These are phyloP conservation scores for Xylariaceae sp. DNA, from an alignment of 2,329 filamentous ascomycete species.

Conservation along the genomic window DNA sequence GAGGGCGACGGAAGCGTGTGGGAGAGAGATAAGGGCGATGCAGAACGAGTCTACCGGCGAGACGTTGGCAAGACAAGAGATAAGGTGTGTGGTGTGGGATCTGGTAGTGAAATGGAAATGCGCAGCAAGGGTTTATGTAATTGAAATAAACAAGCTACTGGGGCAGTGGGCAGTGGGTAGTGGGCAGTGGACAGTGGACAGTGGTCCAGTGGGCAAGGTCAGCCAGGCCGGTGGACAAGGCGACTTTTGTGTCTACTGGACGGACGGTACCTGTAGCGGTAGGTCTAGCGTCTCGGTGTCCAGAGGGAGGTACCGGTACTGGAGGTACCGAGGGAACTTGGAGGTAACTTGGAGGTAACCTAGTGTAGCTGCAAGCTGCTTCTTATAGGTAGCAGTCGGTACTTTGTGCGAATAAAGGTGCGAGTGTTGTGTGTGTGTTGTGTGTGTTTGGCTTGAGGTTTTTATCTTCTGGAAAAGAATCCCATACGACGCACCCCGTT, in stretches of 20 bases:
- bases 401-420: too few species aligned
- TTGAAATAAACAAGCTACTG: constrained; percentile 30
- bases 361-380: not conserved
- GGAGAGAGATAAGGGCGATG: constrained; percentile 33
- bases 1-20: constrained; percentile 11
- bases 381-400: not conserved
- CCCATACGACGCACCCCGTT: not conserved
- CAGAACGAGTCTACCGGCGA: constrained; percentile 33
- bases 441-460: not conserved
- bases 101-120: constrained; percentile 30
- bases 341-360: not conserved
- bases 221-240: not conserved
- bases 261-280: not conserved
- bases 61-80: constrained; percentile 25
- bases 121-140: constrained; percentile 45
- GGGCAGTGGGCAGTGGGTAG: not conserved
- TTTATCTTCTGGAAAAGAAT: not conserved
- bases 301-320: not conserved
- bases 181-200: not conserved
- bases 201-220: not conserved
- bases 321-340: not conserved
- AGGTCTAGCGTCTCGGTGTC: not conserved
- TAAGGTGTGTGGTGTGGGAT: constrained; percentile 19
- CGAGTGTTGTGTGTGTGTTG: not conserved
- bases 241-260: not conserved